Conservation (phyloP, 2,329 filamentous ascomycete genomes). For the Huntiella bhutanensis region DNA sequence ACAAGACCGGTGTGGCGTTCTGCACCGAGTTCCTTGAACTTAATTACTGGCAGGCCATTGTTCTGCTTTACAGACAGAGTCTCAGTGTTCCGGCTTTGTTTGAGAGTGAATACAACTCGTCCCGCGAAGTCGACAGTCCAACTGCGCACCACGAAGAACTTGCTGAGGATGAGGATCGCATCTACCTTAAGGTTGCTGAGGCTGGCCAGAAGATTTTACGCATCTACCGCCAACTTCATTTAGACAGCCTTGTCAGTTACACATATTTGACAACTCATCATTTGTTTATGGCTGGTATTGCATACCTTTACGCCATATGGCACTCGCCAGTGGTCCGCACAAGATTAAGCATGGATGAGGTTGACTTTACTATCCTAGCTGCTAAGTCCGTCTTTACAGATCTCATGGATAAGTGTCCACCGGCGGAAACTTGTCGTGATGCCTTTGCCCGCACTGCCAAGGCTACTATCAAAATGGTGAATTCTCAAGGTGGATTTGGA, state of each 20-base stretch:
- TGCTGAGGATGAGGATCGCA: constrained; percentile 68
- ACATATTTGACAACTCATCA: constrained; percentile 92
- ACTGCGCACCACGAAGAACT: constrained; percentile 41
- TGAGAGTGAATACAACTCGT: constrained; percentile 55
- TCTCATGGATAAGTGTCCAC: constrained; percentile 83
- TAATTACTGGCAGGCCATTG: constrained; percentile 95
- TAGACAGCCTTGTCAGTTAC: constrained; percentile 80
- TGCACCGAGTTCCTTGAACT: constrained; percentile 78
- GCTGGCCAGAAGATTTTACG: constrained; percentile 84
- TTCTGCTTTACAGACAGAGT: constrained; percentile 88
- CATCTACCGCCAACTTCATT: constrained; percentile 75
- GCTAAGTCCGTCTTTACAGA: constrained; percentile 85
- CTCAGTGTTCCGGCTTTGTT: constrained; percentile 70
- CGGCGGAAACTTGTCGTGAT: constrained; percentile 83
- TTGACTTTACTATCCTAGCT: constrained; percentile 89
- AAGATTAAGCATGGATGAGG: constrained; percentile 78
- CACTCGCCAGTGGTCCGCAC: constrained; percentile 79
- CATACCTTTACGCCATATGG: constrained; percentile 94
- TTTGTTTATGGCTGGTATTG: constrained; percentile 91
- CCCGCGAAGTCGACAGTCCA: constrained; percentile 44
- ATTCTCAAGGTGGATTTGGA: constrained; percentile 69
- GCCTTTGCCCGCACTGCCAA: constrained; percentile 91
- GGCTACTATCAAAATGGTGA: constrained; percentile 87
- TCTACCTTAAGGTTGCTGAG: constrained; percentile 88
- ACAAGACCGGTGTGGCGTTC: constrained; percentile 73